Conservation (phyloP, 1,284 basidiomycete species). For the Trichosporon ovoides region DNA sequence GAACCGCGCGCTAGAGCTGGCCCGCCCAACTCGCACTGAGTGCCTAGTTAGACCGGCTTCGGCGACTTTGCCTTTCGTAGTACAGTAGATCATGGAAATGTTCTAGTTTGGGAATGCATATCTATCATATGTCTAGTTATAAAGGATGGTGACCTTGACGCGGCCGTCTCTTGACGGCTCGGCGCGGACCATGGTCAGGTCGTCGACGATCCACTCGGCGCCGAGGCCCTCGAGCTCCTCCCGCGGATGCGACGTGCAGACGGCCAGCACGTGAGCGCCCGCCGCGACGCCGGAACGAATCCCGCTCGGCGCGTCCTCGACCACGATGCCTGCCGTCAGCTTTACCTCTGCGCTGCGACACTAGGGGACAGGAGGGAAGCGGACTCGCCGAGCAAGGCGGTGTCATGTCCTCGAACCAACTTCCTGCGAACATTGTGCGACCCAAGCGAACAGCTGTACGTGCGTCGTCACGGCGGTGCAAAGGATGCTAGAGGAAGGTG, state of each 20-base stretch:
- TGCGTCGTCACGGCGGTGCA: no score
- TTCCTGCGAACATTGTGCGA: no score
- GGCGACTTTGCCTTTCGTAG: not conserved
- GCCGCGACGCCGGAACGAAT: slow-evolving; percentile 66
- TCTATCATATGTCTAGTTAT: not conserved
- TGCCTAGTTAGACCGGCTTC: not conserved
- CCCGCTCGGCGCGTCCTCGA: slow-evolving; percentile 79
- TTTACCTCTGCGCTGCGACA: not conserved
- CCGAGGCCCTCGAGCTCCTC: slow-evolving; percentile 55
- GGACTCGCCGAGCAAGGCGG: no score
- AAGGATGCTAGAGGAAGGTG: not conserved
- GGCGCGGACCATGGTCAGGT: slow-evolving; percentile 33
- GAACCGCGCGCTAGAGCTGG: no score
- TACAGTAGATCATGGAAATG: not conserved
- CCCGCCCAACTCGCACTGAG: no score
- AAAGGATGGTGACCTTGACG: slow-evolving; percentile 23
- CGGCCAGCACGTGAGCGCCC: slow-evolving; percentile 66
- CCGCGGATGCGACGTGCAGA: slow-evolving; percentile 71
- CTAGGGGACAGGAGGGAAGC: no score
- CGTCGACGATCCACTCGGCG: slow-evolving; percentile 48
- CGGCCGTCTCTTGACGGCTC: slow-evolving; percentile 20
- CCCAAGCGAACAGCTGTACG: no score
- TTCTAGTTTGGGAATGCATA: not conserved
- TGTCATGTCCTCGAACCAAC: no score
- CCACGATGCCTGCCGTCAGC: slow-evolving; percentile 57